Percentiles rank a stretch among this genome's conserved stretches.
Conservation (phyloP, 2,329 filamentous ascomycete species). For the Sporothrix globosa region DNA sequence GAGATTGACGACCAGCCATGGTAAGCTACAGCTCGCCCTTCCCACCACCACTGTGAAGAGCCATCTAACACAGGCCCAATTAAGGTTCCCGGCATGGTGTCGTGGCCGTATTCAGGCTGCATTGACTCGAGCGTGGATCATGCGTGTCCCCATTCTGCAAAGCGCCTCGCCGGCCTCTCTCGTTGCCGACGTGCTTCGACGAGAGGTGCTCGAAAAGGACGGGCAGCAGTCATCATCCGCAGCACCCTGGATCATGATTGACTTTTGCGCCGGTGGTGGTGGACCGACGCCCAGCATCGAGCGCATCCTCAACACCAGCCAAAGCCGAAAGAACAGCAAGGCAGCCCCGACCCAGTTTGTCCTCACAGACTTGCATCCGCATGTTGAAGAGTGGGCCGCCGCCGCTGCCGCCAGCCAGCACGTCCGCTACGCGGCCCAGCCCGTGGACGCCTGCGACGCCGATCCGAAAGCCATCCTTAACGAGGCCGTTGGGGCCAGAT, state of each 20-base stretch:
- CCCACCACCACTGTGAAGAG: neutral
- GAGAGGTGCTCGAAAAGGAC: conserved; percentile 29
- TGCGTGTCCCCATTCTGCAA: conserved; percentile 61
- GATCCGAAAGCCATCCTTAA: conserved; percentile 53
- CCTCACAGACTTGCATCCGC: conserved; percentile 68
- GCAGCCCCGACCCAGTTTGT: conserved; percentile 53
- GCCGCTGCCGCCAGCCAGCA: conserved; percentile 57
- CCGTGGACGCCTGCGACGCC: conserved; percentile 67
- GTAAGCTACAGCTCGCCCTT: conserved; percentile 45
- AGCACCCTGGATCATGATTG: conserved; percentile 65
- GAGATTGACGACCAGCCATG: conserved; percentile 70
- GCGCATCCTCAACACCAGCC: conserved; percentile 55
- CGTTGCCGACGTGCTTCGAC: conserved; percentile 59
- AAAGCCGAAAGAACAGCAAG: neutral
- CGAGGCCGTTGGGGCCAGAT: conserved; percentile 32
- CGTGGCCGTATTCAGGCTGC: conserved; percentile 67
- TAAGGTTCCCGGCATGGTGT: conserved; percentile 68
- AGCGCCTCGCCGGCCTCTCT: conserved; percentile 60
- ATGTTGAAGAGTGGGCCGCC: conserved; percentile 61
- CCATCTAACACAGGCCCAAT: neutral
- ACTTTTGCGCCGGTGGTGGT: conserved; percentile 76
- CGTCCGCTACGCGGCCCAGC: conserved; percentile 61
- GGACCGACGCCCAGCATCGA: conserved; percentile 70
- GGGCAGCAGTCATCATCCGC: conserved; percentile 41
- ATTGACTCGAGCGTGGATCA: conserved; percentile 66